phyloP scores from a whole-genome alignment of 495 filamentous ascomycete species.

The Penicillium tannophilum region DNA sequence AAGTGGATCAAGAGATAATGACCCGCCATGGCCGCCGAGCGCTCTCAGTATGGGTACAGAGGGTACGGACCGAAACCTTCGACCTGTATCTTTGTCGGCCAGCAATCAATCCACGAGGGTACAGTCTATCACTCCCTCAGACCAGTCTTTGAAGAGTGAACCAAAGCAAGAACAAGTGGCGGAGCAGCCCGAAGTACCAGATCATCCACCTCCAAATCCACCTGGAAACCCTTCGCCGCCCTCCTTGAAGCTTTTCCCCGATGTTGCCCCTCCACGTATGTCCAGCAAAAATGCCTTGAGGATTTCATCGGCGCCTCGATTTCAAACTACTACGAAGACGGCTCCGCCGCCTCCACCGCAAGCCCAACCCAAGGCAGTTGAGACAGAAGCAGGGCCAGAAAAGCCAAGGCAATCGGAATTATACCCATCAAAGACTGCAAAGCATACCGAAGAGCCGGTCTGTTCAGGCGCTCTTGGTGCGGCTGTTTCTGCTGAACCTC shows the following conservation, averaged over 20 bases:
- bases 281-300: constrained; percentile 36
- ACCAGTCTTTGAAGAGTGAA: constrained; percentile 7
- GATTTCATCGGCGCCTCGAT: constrained; percentile 27
- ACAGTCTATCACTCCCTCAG: background rate
- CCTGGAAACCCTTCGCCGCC: constrained; percentile 22
- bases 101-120: background rate
- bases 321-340: constrained; percentile 19
- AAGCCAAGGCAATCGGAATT: background rate
- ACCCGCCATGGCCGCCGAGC: constrained; percentile 13
- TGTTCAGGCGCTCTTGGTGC: constrained; percentile 14
- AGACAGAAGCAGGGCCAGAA: background rate
- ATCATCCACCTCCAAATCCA: constrained; percentile 14
- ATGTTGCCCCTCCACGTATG: constrained; percentile 36
- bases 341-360: constrained; percentile 6
- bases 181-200: constrained; percentile 9
- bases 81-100: background rate
- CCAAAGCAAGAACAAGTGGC: constrained; percentile 7
- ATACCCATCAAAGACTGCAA: background rate
- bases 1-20: constrained; percentile 11
- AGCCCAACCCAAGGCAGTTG: background rate
- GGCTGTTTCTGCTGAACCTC: background rate
- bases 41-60: constrained; percentile 13
- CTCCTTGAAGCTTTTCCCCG: constrained; percentile 43
- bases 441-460: constrained; percentile 3
- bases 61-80: constrained; percentile 1